These are phyloP conservation scores for Teunomyces kruisii DNA, from an alignment of 805 yeast genomes.

Conservation along the genomic window DNA sequence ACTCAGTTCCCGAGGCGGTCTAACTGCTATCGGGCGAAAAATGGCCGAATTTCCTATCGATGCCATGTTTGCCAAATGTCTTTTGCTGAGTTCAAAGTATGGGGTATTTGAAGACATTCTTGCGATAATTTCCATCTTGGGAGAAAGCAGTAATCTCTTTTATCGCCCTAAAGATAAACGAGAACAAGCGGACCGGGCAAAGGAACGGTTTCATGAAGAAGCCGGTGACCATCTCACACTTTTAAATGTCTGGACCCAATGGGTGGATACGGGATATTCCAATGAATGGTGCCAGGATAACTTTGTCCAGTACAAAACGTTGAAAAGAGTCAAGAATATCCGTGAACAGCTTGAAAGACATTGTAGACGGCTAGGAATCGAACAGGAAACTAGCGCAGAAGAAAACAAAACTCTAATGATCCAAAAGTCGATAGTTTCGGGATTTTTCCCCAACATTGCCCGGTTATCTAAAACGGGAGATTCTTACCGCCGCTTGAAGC, in stretches of 20 bases:
- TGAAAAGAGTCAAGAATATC: constrained; percentile 67
- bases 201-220: constrained; percentile 51
- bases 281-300: constrained; percentile 84
- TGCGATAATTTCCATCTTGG: constrained; percentile 78
- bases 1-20: constrained; percentile 70
- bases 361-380: constrained; percentile 53
- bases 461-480: constrained; percentile 63
- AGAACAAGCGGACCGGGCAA: constrained; percentile 63
- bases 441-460: constrained; percentile 69
- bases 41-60: constrained; percentile 94
- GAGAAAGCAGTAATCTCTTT: constrained; percentile 72
- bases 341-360: constrained; percentile 65
- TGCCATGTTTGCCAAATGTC: constrained; percentile 80
- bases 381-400: constrained; percentile 25
- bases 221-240: constrained; percentile 81
- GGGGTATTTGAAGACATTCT: constrained; percentile 68
- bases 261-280: constrained; percentile 68
- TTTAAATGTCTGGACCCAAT: constrained; percentile 72
- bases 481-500: constrained; percentile 62
- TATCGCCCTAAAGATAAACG: constrained; percentile 67
- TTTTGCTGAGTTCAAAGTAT: constrained; percentile 60
- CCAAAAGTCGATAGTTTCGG: constrained; percentile 60
- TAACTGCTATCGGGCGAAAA: constrained; percentile 74
- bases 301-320: constrained; percentile 71
- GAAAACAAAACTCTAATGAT: constrained; percentile 25